phyloP scores from a whole-genome alignment of 2,329 filamentous ascomycete species.

The Pseudocercospora cruenta region DNA sequence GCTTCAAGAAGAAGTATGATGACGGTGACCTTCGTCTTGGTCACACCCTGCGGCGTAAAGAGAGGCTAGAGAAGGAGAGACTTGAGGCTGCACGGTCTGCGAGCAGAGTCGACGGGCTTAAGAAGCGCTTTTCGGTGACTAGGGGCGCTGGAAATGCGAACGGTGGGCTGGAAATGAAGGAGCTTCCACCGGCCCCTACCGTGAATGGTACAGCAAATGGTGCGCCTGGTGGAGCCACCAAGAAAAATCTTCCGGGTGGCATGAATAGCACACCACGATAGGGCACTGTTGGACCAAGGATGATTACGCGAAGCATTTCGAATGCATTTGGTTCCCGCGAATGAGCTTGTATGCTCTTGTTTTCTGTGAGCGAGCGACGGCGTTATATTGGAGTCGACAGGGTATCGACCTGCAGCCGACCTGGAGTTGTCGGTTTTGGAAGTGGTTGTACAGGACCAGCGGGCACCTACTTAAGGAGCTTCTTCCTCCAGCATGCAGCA shows the following conservation, averaged over 20 bases:
- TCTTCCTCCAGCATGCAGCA: neutral
- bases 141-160: slow-evolving; percentile 13
- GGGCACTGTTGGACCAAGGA: neutral
- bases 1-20: slow-evolving; percentile 76
- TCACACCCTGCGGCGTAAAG: slow-evolving; percentile 32
- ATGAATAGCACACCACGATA: slow-evolving; percentile 19
- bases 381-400: neutral
- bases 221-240: slow-evolving; percentile 2
- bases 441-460: neutral
- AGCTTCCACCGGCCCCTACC: slow-evolving; percentile 31
- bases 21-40: slow-evolving; percentile 86
- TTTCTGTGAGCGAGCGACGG: neutral
- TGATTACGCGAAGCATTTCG: neutral
- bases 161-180: slow-evolving; percentile 70
- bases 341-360: neutral
- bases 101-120: slow-evolving; percentile 54
- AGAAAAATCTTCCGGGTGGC: slow-evolving; percentile 12
- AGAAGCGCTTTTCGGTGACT: slow-evolving; percentile 47
- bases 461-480: neutral
- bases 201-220: slow-evolving; percentile 13
- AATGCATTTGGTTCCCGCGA: neutral
- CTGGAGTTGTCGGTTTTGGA: neutral
- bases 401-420: neutral
- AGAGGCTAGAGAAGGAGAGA: slow-evolving; percentile 18
- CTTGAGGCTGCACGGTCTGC: slow-evolving; percentile 37